phyloP scores from a whole-genome alignment of 176 grass and related monocot species.

The Ensete ventricosum region DNA sequence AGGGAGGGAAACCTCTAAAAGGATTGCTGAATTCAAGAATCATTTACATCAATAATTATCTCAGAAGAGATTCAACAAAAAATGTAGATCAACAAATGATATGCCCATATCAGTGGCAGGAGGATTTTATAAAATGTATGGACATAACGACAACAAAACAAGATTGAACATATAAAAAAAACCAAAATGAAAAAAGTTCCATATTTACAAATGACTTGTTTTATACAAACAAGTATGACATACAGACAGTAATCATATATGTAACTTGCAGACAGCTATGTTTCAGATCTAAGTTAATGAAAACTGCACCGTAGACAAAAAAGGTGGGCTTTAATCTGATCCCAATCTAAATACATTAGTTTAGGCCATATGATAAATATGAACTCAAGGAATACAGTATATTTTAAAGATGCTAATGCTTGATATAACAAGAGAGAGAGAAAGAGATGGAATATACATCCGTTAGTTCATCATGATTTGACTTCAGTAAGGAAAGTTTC shows the following conservation, averaged over 20 bases:
- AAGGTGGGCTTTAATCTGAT: not conserved
- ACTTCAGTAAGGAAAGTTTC: constrained; percentile 80
- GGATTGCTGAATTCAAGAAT: no score
- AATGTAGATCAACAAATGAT: no score
- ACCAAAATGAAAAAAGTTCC: not conserved
- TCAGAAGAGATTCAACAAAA: no score
- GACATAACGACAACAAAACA: no score
- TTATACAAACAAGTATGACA: no score
- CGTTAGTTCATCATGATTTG: constrained; percentile 79
- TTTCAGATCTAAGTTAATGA: not conserved
- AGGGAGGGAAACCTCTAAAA: no score
- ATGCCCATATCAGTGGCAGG: no score
- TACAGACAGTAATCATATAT: no score
- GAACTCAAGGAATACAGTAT: not conserved
- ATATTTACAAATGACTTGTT: not conserved
- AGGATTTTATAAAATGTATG: no score
- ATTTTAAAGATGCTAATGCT: not conserved
- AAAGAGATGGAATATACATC: constrained; percentile 44
- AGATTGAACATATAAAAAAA: no score
- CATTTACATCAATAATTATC: no score
- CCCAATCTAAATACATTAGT: not conserved
- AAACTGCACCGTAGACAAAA: not conserved
- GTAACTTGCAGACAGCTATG: no score
- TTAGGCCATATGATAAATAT: not conserved
- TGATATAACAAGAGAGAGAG: not conserved